Evolutionary conservation across 2,329 filamentous ascomycete species (phyloP), one percentile per base, ranked within the genome.

Genomic region (Aspergillus sergii): DNA sequence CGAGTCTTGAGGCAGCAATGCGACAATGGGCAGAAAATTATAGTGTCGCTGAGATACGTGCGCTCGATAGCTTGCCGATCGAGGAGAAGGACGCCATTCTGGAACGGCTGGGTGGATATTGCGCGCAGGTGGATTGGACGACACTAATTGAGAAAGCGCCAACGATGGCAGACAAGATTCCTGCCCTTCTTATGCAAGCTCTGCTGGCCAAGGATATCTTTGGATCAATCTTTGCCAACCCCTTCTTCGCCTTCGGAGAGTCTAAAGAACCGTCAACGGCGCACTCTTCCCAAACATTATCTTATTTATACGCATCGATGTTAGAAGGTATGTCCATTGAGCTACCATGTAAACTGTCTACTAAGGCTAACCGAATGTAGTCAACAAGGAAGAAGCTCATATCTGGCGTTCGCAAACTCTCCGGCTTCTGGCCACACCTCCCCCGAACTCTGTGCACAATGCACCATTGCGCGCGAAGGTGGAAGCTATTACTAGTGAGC

Each of bases 361-460:
- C 10, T 50, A 19, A 11, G 1, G 21, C 58, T 41, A 32, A 62
- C 54, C 1, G 19, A 14, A 34, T 10, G 30, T 60, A 69, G 68
- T 65, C 30, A 51, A 70, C 57, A 50, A 50, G 12, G 39, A 45
- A 43, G 60, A 66, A 53, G 68, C 66, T 12, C 66, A 72, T 34
- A 58, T 61, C 39, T 72, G 70, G 70, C 65, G 69, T 11, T 66
- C 70, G 8, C 66, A 70, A 30, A 68, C 61, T 16, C 34, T 72
- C 7, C 62, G 63, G 28, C 58, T 68, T 26, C 51, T 71, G 10
- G 59, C 60, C n/a, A 59, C 61, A 28, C 23, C 57, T 21, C 53
- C 64, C 16, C 43, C 46, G 11, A 32, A 58, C 39, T 59, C 46
- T 28, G 43, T 55, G 8, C 14, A 48, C 30, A 34, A 60, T 39